A percentile compares a stretch with the other conserved stretches of the same genome.
Conservation (phyloP, 2,329 filamentous ascomycete genomes). For the Akanthomyces muscarius region DNA sequence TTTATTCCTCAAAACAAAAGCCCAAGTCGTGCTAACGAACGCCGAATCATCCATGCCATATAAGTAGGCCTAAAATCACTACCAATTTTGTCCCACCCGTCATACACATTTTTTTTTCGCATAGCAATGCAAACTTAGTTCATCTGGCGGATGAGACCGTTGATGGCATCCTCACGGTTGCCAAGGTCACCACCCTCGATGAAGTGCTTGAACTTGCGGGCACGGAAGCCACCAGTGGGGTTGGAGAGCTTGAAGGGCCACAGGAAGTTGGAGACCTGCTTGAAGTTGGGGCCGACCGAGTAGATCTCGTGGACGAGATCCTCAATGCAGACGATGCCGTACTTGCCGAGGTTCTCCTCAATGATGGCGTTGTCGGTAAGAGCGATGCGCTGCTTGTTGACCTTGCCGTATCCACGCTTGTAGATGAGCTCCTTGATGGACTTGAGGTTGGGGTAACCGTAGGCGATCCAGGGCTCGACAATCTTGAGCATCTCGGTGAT, state of each 20-base stretch:
- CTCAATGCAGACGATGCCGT: conserved; percentile 98
- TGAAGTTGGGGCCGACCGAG: conserved; percentile 99
- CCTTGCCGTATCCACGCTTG: conserved; percentile 99
- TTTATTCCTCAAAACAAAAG: conserved; percentile 34
- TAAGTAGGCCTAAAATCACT: conserved; percentile 15
- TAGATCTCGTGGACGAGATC: conserved; percentile 99
- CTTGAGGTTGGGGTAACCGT: conserved; percentile 99
- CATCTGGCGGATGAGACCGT: conserved; percentile 94
- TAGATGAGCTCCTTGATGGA: conserved; percentile 98
- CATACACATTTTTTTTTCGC: conserved; percentile 32
- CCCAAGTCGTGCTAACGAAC: conserved; percentile 38
- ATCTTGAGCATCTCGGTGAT: conserved; percentile 96
- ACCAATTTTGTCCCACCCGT: conserved; percentile 16
- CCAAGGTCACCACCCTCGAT: conserved; percentile 97
- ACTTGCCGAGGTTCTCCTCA: conserved; percentile 94
- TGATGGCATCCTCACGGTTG: conserved; percentile 99
- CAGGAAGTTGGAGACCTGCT: conserved; percentile 98
- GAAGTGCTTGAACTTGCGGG: conserved; percentile 98
- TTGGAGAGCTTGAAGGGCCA: conserved; percentile 99
- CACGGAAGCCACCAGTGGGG: conserved; percentile 93
- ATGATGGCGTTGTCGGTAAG: conserved; percentile 98
- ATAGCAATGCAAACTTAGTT: conserved; percentile 59
- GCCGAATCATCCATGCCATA: conserved; percentile 29
- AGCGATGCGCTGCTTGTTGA: conserved; percentile 95
- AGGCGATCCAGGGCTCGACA: conserved; percentile 98